phyloP scores from a whole-genome alignment of 345 rosid species.

The Eucalyptus fibrosa region DNA sequence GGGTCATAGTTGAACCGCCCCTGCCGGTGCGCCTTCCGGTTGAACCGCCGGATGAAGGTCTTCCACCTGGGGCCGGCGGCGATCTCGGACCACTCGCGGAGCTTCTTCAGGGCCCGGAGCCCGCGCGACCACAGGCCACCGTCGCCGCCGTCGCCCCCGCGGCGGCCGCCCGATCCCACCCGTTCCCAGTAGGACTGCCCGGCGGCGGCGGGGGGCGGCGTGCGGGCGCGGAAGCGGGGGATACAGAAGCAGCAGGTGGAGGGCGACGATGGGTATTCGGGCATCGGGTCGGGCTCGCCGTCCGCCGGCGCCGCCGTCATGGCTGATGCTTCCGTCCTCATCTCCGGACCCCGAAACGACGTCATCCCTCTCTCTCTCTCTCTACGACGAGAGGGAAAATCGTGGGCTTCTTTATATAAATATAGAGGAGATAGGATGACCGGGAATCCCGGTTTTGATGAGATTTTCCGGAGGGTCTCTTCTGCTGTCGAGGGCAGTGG shows the following conservation, averaged over 20 bases:
- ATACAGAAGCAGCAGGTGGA: slow-evolving; percentile 51
- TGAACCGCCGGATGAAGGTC: slow-evolving; percentile 83
- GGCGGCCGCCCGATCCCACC: slow-evolving; percentile 5
- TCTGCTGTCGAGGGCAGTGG: neutral
- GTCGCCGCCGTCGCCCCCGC: neutral
- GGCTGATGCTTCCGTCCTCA: neutral
- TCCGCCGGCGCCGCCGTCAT: neutral
- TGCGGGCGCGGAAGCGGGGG: slow-evolving; percentile 27
- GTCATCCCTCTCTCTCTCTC: neutral
- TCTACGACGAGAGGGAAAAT: neutral
- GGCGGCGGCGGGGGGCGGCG: slow-evolving; percentile 11
- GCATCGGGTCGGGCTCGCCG: neutral
- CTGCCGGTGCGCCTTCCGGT: slow-evolving; percentile 28
- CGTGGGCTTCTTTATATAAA: neutral
- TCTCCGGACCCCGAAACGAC: neutral
- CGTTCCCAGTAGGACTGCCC: slow-evolving; percentile 51
- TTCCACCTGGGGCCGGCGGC: slow-evolving; percentile 97
- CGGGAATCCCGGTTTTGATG: neutral
- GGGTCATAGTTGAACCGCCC: slow-evolving; percentile 82
- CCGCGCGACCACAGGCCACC: slow-evolving; percentile 43
- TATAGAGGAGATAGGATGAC: neutral
- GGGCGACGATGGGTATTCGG: neutral
- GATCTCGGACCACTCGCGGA: slow-evolving; percentile 93
- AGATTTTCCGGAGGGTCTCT: neutral
- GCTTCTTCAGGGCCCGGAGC: slow-evolving; percentile 23